A percentile compares a stretch with the other conserved stretches of the same genome.
phyloP scores from a whole-genome alignment of 345 rosid genomes.

The Heritiera fomes region DNA sequence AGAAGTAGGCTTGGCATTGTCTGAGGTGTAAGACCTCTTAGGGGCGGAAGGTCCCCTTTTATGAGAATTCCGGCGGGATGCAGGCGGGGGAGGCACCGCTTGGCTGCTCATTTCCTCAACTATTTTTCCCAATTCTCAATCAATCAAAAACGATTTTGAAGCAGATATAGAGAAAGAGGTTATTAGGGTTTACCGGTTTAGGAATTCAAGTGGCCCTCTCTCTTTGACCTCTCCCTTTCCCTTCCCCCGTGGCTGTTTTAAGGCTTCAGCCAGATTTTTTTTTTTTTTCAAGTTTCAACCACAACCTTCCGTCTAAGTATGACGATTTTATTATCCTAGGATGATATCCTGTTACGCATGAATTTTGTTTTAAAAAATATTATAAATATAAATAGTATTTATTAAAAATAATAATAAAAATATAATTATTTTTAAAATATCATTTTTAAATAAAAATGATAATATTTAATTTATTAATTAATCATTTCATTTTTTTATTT shows the following conservation, averaged over 20 bases:
- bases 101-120: constrained; percentile 62
- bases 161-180: background rate
- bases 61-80: constrained; percentile 49
- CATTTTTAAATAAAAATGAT: too few species aligned
- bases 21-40: constrained; percentile 51
- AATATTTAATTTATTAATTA: too few species aligned
- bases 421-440: too few species aligned
- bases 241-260: constrained; percentile 8
- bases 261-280: background rate
- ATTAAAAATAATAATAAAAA: too few species aligned
- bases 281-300: background rate
- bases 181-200: background rate
- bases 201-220: background rate
- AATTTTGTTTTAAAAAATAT: too few species aligned
- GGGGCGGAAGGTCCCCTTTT: constrained; percentile 50
- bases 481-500: too few species aligned
- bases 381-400: too few species aligned
- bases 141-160: background rate
- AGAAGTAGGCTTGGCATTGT: constrained; percentile 75
- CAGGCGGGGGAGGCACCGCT: constrained; percentile 44
- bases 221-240: constrained; percentile 8
- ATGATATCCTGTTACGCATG: too few species aligned
- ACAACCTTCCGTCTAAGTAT: too few species aligned
- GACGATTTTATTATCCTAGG: too few species aligned
- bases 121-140: background rate